A percentile compares a stretch with the other conserved stretches of the same genome.
These are phyloP conservation scores for Mrakia frigida DNA, from an alignment of 768 basidiomycete species.

Conservation along the genomic window DNA sequence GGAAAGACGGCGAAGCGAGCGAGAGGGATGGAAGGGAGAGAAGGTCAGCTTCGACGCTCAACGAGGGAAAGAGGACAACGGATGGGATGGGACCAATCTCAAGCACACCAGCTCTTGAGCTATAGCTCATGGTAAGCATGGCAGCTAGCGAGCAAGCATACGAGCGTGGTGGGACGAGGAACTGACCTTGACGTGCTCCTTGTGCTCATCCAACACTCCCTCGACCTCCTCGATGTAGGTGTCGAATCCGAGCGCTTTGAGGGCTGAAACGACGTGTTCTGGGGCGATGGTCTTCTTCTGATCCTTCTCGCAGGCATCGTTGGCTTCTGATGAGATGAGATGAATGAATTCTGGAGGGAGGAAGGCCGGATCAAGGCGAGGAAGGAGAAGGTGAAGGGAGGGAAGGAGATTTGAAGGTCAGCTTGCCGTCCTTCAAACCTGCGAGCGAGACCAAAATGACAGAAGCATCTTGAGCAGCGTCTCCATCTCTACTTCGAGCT, in stretches of 20 bases:
- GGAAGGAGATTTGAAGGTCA: neutral
- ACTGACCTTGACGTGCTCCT: conserved; percentile 84
- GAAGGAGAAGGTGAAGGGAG: neutral
- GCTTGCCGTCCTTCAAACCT: neutral
- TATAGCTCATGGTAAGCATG: too few relatives aligned
- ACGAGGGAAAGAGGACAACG: too few relatives aligned
- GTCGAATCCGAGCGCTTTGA: conserved; percentile 93
- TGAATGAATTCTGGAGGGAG: conserved; percentile 88
- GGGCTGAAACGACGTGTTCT: conserved; percentile 86
- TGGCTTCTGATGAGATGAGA: conserved; percentile 92
- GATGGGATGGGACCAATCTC: neutral
- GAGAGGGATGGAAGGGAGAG: neutral
- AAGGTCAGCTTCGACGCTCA: neutral
- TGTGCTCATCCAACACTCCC: conserved; percentile 90
- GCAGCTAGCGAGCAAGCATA: too few relatives aligned
- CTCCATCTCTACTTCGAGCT: neutral
- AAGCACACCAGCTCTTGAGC: too few relatives aligned
- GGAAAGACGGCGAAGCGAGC: conserved; percentile 29
- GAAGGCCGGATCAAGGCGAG: neutral
- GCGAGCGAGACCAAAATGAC: too few relatives aligned
- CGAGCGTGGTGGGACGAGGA: too few relatives aligned
- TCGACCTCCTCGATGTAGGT: conserved; percentile 83
- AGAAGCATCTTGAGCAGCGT: neutral
- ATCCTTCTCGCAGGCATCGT: conserved; percentile 95
- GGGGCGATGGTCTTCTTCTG: conserved; percentile 99